These are phyloP conservation scores for Penicillium sp. DNA, from an alignment of 2,329 filamentous ascomycete genomes.

Conservation along the genomic window DNA sequence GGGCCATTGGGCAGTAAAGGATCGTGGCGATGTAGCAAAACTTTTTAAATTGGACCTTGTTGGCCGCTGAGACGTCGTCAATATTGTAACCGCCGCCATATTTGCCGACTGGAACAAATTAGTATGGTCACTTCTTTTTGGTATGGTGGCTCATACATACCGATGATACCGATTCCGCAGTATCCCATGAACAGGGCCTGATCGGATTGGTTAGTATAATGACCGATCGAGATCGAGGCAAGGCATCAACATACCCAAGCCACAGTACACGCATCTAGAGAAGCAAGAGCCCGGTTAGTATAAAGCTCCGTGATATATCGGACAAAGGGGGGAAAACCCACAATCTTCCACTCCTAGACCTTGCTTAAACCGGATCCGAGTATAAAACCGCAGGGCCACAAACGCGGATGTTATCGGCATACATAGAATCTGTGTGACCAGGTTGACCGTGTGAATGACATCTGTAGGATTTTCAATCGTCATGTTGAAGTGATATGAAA, in stretches of 20 bases:
- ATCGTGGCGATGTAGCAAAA: conserved; percentile 40
- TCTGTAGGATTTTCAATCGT: conserved; percentile 24
- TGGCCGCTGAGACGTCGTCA: conserved; percentile 21
- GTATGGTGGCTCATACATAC: conserved; percentile 13
- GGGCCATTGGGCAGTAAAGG: conserved; percentile 43
- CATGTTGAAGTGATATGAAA: conserved; percentile 17
- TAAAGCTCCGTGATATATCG: background rate
- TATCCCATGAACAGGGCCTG: conserved; percentile 36
- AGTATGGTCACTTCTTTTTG: background rate
- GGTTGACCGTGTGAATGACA: conserved; percentile 32
- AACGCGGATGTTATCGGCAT: conserved; percentile 36
- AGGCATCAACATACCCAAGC: conserved; percentile 19
- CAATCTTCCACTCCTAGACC: conserved; percentile 35
- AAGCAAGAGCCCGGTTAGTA: conserved; percentile 11
- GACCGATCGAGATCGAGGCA: background rate
- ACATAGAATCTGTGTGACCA: conserved; percentile 38
- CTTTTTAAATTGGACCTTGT: conserved; percentile 29
- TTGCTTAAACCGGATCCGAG: conserved; percentile 34
- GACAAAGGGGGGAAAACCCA: conserved; percentile 21
- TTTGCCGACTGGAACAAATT: conserved; percentile 26
- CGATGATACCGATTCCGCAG: conserved; percentile 30
- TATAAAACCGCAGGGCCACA: conserved; percentile 31
- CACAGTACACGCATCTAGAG: conserved; percentile 16
- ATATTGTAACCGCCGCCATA: conserved; percentile 39
- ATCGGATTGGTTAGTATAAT: background rate